Evolutionary conservation across 306 rosid species (phyloP).

Genomic region (Corylus americana): DNA sequence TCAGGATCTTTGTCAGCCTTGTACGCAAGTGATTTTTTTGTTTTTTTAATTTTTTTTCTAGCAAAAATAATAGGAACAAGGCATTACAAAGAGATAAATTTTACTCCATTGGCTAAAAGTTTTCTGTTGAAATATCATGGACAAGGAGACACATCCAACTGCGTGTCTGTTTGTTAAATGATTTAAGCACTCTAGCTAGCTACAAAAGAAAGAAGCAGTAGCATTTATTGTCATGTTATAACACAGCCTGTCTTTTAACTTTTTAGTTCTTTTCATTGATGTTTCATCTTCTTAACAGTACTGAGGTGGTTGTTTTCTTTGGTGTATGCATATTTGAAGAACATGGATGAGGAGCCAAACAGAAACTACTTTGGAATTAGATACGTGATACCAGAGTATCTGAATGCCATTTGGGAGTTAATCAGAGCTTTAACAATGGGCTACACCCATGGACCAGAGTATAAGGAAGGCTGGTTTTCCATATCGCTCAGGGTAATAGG

Average conservation of each 20-base stretch:
- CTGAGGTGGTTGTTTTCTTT: conserved; percentile 14
- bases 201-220: not conserved
- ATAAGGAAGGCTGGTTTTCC: conserved; percentile 68
- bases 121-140: not conserved
- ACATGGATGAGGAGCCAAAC: conserved; percentile 66
- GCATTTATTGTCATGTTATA: not conserved
- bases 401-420: conserved; percentile 78
- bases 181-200: not conserved
- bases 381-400: conserved; percentile 40
- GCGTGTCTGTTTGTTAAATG: not conserved
- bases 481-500: conserved; percentile 50
- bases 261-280: conserved; percentile 6
- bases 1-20: not conserved
- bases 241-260: not conserved
- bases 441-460: conserved; percentile 56
- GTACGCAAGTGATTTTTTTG: not conserved
- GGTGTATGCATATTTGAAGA: conserved; percentile 39
- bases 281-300: conserved; percentile 15
- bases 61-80: not conserved
- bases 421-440: conserved; percentile 59
- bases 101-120: not conserved
- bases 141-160: not conserved
- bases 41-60: not conserved
- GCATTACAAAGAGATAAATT: not conserved
- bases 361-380: conserved; percentile 56